Base-by-base conservation (phyloP, 2,329 filamentous ascomycete genomes). In the Colletotrichum falcatum region DNA sequence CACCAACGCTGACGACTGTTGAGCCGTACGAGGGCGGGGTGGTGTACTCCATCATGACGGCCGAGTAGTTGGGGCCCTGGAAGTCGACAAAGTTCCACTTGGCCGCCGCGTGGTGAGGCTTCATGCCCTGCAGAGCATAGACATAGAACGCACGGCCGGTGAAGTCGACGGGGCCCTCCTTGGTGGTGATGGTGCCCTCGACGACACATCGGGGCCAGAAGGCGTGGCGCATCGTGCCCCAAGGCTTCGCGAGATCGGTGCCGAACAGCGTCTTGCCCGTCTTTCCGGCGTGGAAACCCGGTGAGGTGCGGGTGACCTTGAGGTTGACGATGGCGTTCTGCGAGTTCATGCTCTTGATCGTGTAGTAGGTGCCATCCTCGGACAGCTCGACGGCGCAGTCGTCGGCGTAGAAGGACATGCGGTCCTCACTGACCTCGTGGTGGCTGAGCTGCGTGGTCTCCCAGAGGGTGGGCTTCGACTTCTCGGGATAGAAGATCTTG, bases 101-200 rank as follows among this genome's bases (percentile, higher is more conserved):
- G 37, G 93, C 90, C 72, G 95, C 95, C 70, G 94, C 93, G 80
- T 99, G 97, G 81, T 99, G 96, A 49, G 96, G 96, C 88, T 99
- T 99, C 95, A 98, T 98, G 80, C 95, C 96, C 84, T 98, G 96
- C 61, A 98, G 84, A 49, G 94, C 95, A 80, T 96, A 92, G 74
- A 92, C 87, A 82, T 94, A 95, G 77, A 97, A 85, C 39, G 91
- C 94, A 73, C 86, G 89, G 67, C 95, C 95, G 77, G 89, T 91
- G 80, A 97, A 90, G 79, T 97, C 91, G 72, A 97, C 86, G 46
- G 92, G 89, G 58, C 94, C 94, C 42, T 94, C 90, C 76, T 92
- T 88, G 71, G 94, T 97, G 73, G 93, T 90, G 80, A 98, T 94
- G 74, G 88, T 93, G 61, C 96, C 96, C 81, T 95, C 92, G 16